Evolutionary conservation across 2,329 filamentous ascomycete species (phyloP).

Genomic region (Beauveria rudraprayagi): DNA sequence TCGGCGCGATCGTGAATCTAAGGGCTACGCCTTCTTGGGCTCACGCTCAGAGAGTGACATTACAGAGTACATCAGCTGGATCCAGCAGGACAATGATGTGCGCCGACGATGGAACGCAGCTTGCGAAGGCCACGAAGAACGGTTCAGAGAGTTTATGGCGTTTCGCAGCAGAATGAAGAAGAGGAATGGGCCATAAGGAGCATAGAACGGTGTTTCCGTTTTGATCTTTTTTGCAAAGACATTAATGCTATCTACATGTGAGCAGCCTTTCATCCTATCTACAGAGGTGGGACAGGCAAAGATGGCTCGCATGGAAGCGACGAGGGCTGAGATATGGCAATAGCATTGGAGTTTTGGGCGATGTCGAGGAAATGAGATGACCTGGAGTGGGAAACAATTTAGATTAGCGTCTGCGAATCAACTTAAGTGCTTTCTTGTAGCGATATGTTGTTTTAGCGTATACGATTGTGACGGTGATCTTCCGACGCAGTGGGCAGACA

Average conservation of each 20-base stretch:
- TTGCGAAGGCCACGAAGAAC: slow-evolving; percentile 50
- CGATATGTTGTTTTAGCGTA: no score
- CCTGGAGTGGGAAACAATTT: neutral
- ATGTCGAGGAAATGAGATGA: neutral
- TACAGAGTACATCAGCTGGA: slow-evolving; percentile 48
- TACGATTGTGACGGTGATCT: no score
- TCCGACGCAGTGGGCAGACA: no score
- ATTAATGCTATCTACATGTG: neutral
- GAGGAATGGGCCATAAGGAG: neutral
- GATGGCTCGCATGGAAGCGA: neutral
- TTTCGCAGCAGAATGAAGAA: slow-evolving; percentile 36
- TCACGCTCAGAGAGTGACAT: slow-evolving; percentile 38
- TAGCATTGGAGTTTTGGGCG: slow-evolving; percentile 7
- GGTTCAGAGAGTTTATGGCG: slow-evolving; percentile 49
- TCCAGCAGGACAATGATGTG: slow-evolving; percentile 58
- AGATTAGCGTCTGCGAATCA: slow-evolving; percentile 6
- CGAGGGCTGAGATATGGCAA: neutral
- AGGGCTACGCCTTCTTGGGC: slow-evolving; percentile 39
- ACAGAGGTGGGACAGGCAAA: neutral
- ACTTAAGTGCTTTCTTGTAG: neutral
- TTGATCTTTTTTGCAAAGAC: neutral
- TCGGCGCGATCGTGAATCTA: slow-evolving; percentile 28
- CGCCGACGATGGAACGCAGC: slow-evolving; percentile 52
- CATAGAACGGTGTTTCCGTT: no score
- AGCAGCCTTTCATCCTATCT: neutral